phyloP scores from a whole-genome alignment of 768 basidiomycete species.

The Sporobolomyces pararoseus region DNA sequence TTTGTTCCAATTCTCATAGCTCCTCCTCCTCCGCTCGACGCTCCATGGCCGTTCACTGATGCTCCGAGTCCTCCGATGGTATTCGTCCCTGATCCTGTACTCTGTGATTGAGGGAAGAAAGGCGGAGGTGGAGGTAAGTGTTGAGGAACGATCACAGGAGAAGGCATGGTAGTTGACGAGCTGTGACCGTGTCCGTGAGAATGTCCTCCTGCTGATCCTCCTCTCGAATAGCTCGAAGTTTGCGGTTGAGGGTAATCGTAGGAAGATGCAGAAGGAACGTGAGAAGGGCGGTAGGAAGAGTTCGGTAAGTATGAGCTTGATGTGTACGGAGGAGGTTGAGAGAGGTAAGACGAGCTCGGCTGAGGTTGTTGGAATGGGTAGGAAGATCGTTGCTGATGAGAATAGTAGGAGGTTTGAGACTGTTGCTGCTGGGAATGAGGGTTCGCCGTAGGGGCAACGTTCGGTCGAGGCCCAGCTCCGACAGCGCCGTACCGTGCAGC shows the following conservation, averaged over 20 bases:
- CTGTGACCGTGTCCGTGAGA: neutral
- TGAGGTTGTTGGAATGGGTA: neutral
- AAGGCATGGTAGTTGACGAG: conserved; percentile 28
- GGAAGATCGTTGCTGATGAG: neutral
- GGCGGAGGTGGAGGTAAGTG: conserved; percentile 15
- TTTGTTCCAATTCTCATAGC: neutral
- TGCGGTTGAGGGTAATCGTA: neutral
- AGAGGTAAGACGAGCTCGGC: neutral
- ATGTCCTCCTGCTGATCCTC: neutral
- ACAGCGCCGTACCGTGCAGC: conserved; percentile 23
- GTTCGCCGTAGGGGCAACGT: neutral
- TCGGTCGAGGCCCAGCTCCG: conserved; percentile 25
- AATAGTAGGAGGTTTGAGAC: neutral
- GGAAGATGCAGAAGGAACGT: neutral
- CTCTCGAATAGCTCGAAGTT: neutral
- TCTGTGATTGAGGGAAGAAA: conserved; percentile 3
- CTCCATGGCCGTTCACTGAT: neutral
- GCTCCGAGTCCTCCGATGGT: neutral
- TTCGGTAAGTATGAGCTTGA: neutral
- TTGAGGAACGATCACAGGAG: conserved; percentile 32
- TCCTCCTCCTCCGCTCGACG: neutral
- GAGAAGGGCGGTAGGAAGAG: neutral
- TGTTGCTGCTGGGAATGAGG: too few relatives aligned
- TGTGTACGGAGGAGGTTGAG: neutral
- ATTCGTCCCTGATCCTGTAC: too few relatives aligned